A percentile compares a stretch with the other conserved stretches of the same genome.
Conservation (phyloP, 495 filamentous ascomycete genomes). For the Tirmania nivea region DNA sequence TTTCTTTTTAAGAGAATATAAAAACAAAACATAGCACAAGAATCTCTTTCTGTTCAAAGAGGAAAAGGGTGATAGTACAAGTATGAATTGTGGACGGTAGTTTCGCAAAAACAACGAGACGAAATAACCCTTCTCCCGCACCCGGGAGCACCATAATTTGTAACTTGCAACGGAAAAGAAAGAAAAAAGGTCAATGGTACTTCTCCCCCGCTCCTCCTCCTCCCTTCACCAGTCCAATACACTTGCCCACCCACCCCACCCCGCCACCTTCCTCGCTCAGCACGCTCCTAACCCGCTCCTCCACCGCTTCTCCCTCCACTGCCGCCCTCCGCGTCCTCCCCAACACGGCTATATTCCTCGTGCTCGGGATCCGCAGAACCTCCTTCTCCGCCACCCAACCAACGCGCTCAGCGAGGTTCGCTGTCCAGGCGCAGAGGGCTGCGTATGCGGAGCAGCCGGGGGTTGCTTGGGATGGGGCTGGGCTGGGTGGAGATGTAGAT, state of each 20-base stretch:
- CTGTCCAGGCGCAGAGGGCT: constrained; percentile 48
- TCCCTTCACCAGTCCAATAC: constrained; percentile 25
- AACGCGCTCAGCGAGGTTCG: constrained; percentile 39
- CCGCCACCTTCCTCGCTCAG: constrained; percentile 30
- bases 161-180: no score
- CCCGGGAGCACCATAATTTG: no score
- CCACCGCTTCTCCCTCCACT: constrained; percentile 10
- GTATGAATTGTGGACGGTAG: no score
- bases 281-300: constrained; percentile 17
- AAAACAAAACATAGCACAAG: no score
- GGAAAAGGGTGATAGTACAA: no score
- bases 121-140: no score
- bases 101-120: no score
- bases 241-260: constrained; percentile 32
- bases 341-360: constrained; percentile 60
- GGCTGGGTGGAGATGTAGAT: constrained; percentile 15
- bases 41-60: no score
- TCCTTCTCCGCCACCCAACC: constrained; percentile 63
- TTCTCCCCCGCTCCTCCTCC: constrained; percentile 16
- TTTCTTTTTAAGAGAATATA: no score
- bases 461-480: constrained; percentile 2
- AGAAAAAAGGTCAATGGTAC: constrained; percentile 27
- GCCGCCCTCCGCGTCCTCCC: constrained; percentile 24
- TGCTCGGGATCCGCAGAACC: constrained; percentile 69
- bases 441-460: constrained; percentile 40